Evolutionary conservation across 2,329 filamentous ascomycete genomes (phyloP), one percentile per base, ranked within the genome.

Genomic region (Teratosphaeria zuluensis): DNA sequence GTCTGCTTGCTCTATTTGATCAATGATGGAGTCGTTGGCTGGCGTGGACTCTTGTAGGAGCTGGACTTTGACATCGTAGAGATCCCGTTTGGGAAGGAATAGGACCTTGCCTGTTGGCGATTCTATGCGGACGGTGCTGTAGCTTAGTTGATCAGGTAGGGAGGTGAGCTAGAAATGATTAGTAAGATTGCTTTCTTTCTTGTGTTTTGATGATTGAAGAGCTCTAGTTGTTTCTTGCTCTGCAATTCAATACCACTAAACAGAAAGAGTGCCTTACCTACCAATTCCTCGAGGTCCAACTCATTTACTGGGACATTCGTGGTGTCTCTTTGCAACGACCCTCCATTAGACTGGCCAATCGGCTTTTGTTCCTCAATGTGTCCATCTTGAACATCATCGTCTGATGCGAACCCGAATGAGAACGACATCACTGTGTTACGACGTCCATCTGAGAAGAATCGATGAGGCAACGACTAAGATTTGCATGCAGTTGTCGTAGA

Each of bases 21-120:
- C 85, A 38, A 90, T 76, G 1, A 79, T 78, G 28, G 65, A 60
- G 30, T 78, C 75, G 57, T 63, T 77, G 24, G 72, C 73, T 11
- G 73, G 68, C 59, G 67, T 76, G 19, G 42, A n/a, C 56, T 79
- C 77, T 68, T 86, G 87, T 85, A 92, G 91, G 59, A 94, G 77
- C 76, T 94, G 89, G 42, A 91, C 80, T 35, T 87, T 81, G 46
- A 92, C 85, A 69, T 94, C 89, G 83, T 89, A 92, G 53, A 94
- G 78, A 70, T 92, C 89, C 59, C 89, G 82, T 46, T 89, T 83
- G 0, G 88, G 88, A 7, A 94, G 77, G 42, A 72, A 73, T 9
- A 87, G 69, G 2, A 68, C 74, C 53, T 76, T 74, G 9, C 80
- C 80, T 61, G 82, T 78, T 51, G 86, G 85, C 4, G 87, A 80